Conservation (phyloP, 164 flowering plant genomes). For the Piper betle region DNA sequence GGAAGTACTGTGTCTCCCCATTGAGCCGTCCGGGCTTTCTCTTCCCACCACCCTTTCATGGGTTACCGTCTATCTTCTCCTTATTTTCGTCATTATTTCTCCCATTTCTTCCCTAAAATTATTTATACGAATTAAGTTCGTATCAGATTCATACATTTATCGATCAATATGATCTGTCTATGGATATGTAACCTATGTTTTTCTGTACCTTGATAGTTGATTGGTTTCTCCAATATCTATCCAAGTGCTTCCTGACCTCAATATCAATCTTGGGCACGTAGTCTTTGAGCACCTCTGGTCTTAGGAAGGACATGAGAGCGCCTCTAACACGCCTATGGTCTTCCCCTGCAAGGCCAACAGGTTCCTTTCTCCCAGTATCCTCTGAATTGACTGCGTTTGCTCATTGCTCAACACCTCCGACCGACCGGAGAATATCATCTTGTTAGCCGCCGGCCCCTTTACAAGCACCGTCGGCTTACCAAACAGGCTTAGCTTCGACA, state of each 20-base stretch:
- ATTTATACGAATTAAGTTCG: too few relatives aligned
- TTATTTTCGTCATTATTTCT: too few relatives aligned
- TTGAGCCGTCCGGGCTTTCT: too few relatives aligned
- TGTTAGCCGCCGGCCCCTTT: slow-evolving; percentile 31
- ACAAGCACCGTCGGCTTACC: slow-evolving; percentile 27
- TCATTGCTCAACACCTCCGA: slow-evolving; percentile 14
- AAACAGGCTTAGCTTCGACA: slow-evolving; percentile 26
- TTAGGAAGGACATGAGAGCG: slow-evolving; percentile 16
- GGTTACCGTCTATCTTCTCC: too few relatives aligned
- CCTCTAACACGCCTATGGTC: slow-evolving; percentile 19
- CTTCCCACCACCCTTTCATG: too few relatives aligned
- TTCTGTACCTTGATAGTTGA: slow-evolving; percentile 12
- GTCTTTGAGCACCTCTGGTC: slow-evolving; percentile 17
- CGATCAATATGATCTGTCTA: too few relatives aligned
- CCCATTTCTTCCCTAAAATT: too few relatives aligned
- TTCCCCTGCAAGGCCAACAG: slow-evolving; percentile 17
- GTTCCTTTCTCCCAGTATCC: slow-evolving; percentile 18
- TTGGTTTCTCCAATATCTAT: slow-evolving; percentile 12
- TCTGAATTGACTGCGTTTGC: slow-evolving; percentile 19
- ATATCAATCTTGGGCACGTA: slow-evolving; percentile 18
- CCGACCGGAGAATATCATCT: slow-evolving; percentile 20
- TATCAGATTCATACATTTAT: too few relatives aligned
- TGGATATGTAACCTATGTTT: too few relatives aligned
- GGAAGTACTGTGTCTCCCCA: too few relatives aligned
- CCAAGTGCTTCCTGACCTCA: slow-evolving; percentile 12